These are phyloP conservation scores for Trichoderma breve DNA, from an alignment of 2,329 filamentous ascomycete genomes.

Conservation along the genomic window DNA sequence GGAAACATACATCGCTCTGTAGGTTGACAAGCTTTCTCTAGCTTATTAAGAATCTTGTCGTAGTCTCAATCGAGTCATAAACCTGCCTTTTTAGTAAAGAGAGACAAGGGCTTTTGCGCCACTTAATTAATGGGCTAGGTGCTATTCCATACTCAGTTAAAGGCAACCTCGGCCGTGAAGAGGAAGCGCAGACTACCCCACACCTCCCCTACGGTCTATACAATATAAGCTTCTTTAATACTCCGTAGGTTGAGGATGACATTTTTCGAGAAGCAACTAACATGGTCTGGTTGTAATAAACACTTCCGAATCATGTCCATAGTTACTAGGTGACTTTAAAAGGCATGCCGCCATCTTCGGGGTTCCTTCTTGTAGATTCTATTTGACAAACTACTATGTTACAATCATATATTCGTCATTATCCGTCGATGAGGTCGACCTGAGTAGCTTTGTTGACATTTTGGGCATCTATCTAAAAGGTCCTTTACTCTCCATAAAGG, in stretches of 20 bases:
- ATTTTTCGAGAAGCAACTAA: neutral
- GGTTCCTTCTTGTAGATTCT: neutral
- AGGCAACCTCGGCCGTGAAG: neutral
- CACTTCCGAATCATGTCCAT: neutral
- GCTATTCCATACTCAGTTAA: neutral
- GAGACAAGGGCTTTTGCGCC: neutral
- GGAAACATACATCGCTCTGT: neutral
- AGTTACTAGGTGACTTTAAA: neutral
- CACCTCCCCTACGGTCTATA: neutral
- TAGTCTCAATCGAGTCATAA: neutral
- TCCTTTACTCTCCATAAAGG: neutral
- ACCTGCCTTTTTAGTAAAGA: neutral
- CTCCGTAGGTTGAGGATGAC: neutral
- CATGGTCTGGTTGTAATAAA: neutral
- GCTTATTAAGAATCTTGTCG: neutral
- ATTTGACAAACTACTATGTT: neutral
- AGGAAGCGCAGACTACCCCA: neutral
- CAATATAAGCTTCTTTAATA: neutral
- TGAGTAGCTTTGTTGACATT: neutral
- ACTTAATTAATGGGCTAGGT: neutral
- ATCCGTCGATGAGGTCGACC: neutral
- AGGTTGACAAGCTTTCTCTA: neutral
- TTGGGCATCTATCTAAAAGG: neutral
- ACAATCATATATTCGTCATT: neutral
- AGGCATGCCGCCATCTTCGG: neutral